Evolutionary conservation across 257 asterid species (phyloP).

Genomic region (Plantago major): DNA sequence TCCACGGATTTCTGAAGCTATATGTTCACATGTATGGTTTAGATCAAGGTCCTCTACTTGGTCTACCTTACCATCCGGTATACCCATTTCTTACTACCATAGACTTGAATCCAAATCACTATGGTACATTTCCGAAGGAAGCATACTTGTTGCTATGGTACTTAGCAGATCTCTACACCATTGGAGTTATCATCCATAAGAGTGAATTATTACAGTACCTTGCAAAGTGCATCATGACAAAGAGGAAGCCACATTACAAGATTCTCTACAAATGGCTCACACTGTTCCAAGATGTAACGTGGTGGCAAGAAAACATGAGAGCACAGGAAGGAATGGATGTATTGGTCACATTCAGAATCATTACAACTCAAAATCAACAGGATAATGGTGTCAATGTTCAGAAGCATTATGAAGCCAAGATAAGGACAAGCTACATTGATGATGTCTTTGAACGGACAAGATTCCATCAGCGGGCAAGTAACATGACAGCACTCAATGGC

Average conservation of each 20-base stretch:
- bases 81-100: conserved; percentile 1
- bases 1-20: neutral
- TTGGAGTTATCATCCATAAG: neutral
- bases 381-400: neutral
- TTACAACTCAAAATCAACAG: neutral
- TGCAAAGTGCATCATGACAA: neutral
- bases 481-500: too few species aligned
- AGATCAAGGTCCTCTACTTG: neutral
- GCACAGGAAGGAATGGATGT: neutral
- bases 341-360: neutral
- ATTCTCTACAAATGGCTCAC: too few species aligned
- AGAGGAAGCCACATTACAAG: neutral
- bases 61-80: neutral
- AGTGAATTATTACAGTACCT: neutral
- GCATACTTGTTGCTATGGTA: neutral
- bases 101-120: neutral
- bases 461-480: neutral
- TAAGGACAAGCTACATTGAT: neutral
- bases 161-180: neutral
- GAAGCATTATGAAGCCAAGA: neutral
- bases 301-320: neutral
- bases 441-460: neutral
- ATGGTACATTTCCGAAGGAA: neutral
- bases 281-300: neutral
- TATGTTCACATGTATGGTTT: neutral